Base-by-base conservation (phyloP, 495 filamentous ascomycete genomes). In the Penicillium flavigenum region DNA sequence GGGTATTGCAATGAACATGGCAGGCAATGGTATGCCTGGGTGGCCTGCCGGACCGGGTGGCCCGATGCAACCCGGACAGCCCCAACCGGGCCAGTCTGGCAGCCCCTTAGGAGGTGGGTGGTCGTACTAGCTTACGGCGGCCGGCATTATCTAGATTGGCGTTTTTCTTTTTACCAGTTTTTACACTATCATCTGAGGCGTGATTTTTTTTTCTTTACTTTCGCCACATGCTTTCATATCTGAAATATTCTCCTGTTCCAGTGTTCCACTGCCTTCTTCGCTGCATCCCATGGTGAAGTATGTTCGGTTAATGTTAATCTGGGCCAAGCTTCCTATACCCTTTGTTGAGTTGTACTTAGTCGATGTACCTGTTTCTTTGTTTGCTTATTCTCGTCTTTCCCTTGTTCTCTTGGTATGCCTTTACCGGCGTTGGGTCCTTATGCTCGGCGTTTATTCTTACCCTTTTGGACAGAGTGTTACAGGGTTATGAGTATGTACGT, bases 301-400 rank as follows among this genome's bases (percentile, higher is more conserved):
- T 69, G 51, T 59, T 63, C 58, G 52, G 61, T 53, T 69, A 73
- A 70, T 72, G 63, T 67, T 73, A 70, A 74, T 74, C 64, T 66
- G 68, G 62, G 63, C 63, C 66, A 77, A 54, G 72, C 76, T 64
- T 79, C 73, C 64, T 75, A 75, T 71, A 73, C 72, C 72, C 76
- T 69, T 66, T 76, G 66, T 73, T 55, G 53, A 55, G 44, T 47
- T 76, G 70, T 76, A 71, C 68, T 65, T 67, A 60, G 61, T 72
- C 62, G 51, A 56, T 54, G 52, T 58, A 60, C 43, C 46, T 54
- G 31, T 31, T 58, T 62, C 45, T 50, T 55, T 55, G 48, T 29
- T 61, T 36, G 57, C 48, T 62, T 51, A 58, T 45, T 46, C 20
- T 54, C 38, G 19, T 54, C 24, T 24, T 22, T 50, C 12, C 44